A percentile compares a stretch with the other conserved stretches of the same genome.
Conservation (phyloP, 73 alveolate genomes). For the Tetrahymena malaccensis region DNA sequence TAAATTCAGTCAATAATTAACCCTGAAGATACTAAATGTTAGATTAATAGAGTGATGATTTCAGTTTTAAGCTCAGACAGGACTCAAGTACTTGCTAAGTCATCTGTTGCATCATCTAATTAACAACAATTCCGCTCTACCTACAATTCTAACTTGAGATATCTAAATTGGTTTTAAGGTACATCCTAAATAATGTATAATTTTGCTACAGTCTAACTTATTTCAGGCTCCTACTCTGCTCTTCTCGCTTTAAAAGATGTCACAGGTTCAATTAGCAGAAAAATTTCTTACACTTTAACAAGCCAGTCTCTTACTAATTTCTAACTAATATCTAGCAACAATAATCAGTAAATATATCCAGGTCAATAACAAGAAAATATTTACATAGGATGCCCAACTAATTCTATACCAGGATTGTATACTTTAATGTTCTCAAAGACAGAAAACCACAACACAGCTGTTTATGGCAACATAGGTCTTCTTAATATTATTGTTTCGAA, state of each 20-base stretch:
- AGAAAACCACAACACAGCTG: not conserved
- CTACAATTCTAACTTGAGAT: not conserved
- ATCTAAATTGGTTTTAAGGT: not conserved
- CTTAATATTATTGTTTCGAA: not conserved
- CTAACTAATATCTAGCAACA: not conserved
- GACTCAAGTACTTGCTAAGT: not conserved
- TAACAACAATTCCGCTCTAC: not conserved
- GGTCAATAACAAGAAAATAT: not conserved
- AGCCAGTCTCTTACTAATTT: not conserved
- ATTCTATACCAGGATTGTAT: not conserved
- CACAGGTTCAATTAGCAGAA: not conserved
- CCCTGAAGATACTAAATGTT: not conserved
- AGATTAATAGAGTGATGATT: not conserved
- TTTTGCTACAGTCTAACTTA: not conserved
- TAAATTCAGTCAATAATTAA: not conserved
- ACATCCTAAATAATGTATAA: not conserved
- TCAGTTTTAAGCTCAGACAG: not conserved
- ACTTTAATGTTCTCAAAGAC: not conserved
- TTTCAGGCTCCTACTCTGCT: not conserved
- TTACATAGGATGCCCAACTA: not conserved
- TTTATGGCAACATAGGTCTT: not conserved
- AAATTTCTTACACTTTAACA: not conserved
- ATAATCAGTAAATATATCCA: not conserved
- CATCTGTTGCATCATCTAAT: not conserved
- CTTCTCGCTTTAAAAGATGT: not conserved